Evolutionary conservation across 2,329 filamentous ascomycete species (phyloP), one percentile per base, ranked within the genome.

Genomic region (Coniochaeta prunicola): DNA sequence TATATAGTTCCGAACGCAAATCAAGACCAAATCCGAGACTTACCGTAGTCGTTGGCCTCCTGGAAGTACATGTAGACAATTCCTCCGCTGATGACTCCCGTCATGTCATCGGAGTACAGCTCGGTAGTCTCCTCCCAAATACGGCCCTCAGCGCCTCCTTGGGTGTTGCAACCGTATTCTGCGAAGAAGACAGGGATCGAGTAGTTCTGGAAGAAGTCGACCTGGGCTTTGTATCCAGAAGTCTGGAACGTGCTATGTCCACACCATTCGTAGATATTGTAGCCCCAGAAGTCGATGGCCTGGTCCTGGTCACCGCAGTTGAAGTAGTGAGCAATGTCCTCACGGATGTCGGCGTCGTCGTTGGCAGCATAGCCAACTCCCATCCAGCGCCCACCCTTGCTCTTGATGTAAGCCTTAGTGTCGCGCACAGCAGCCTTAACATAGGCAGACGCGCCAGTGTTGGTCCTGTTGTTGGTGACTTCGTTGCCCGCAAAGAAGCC

Each of bases 191-290:
- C 90, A 53, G 94, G 94, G 3, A 97, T 91, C 10, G 90, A 91
- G 82, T 94, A 99, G 71, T 88, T 85, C 60, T 80, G 74, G 79
- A 97, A 99, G 77, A 97, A 93, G 64, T 90, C 75, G 66, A 92
- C 92, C 73, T 93, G 89, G 59, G 86, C 81, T 64, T 88, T 80
- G 77, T 92, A 99, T 58, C 91, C 91, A 3, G 94, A 97, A 60
- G 80, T 71, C 36, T 80, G 70, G 78, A 89, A 94, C 68, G 80
- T 85, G 70, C 90, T 96, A 66, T 92, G 74, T 66, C 93, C 94
- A 73, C 94, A 99, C 94, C 94, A 99, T 57, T 92, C 96, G 83
- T 99, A 99, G 78, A 97, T 96, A 82, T 99, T 99, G 88, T 97
- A 97, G 60, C 94, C 94, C 90, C 92, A 99, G 81, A 96, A 97